Evolutionary conservation across 495 filamentous ascomycete species (phyloP), one percentile per base, ranked within the genome.

Genomic region (Penicillium verhagenii): DNA sequence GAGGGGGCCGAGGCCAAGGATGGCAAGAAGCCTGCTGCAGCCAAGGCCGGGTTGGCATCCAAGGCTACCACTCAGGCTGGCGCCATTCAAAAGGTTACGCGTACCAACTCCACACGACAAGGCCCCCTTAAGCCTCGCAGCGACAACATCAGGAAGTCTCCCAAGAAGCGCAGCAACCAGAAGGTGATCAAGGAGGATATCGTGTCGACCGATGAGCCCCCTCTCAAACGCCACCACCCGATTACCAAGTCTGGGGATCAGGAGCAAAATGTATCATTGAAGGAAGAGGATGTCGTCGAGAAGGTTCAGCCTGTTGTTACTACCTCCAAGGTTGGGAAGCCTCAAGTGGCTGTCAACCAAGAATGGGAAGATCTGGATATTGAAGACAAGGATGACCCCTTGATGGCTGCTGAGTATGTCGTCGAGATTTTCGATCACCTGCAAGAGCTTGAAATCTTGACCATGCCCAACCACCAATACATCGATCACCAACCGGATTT

Each of bases 331-430:
- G 5, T 19, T 24, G 33, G 4, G 2, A 20, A 11, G 9, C 0
- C 31, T 50, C 6, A 8, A 18, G 20, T 14, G 10, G 44, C 26
- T 6, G 16, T 8, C 8, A 25, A 25, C 10, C 20, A 25, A 13
- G 47, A 38, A 1, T 31, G 46, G 26, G 46, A 35, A 0, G 18
- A 50, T 10, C 57, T 75, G 23, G 75, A 75, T 26, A 76, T 77
- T 26, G 92, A 97, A 65, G 94, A 97, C 68, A 54, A 87, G 33
- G 90, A 95, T 57, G 94, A 98, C 64, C 95, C 94, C 14, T 76
- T 96, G 61, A 97, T 97, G 93, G 95, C 92, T 37, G 90, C 95
- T 28, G 94, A 98, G 67, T 98, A 98, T 67, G 94, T 96, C 29
- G 85, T 85, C 35, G 94, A 98, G 71, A 97, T 98, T 63, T 97